phyloP scores from a whole-genome alignment of 2,329 filamentous ascomycete species.

The Trichoderma hamatum region DNA sequence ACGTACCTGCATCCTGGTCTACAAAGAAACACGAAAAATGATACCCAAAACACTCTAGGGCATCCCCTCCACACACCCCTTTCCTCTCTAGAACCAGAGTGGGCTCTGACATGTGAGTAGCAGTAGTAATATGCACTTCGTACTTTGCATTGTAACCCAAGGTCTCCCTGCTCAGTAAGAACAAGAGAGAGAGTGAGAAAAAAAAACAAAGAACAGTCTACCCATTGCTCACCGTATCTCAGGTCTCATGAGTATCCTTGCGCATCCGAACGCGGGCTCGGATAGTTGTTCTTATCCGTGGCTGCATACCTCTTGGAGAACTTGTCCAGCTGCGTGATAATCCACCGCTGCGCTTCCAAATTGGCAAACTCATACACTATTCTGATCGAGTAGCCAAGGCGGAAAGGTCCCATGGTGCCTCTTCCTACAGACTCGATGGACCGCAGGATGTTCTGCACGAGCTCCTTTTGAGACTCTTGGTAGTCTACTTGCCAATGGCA shows the following conservation, averaged over 20 bases:
- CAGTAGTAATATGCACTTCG: background rate
- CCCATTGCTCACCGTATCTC: background rate
- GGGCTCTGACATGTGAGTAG: background rate
- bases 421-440: slow-evolving; percentile 44
- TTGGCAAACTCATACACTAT: slow-evolving; percentile 47
- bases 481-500: slow-evolving; percentile 38
- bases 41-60: slow-evolving; percentile 21
- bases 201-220: background rate
- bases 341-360: slow-evolving; percentile 41
- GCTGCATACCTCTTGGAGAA: slow-evolving; percentile 42
- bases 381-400: slow-evolving; percentile 43
- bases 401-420: slow-evolving; percentile 45
- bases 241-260: slow-evolving; percentile 28
- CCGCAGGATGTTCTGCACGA: slow-evolving; percentile 41
- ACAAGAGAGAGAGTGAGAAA: background rate
- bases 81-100: background rate
- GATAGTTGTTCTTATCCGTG: slow-evolving; percentile 37
- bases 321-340: slow-evolving; percentile 37
- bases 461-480: slow-evolving; percentile 33
- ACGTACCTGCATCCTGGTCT: slow-evolving; percentile 8
- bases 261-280: slow-evolving; percentile 32
- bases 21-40: slow-evolving; percentile 1
- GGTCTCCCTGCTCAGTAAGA: background rate
- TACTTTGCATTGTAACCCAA: background rate
- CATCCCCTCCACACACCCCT: background rate